Evolutionary conservation across 495 filamentous ascomycete species (phyloP), one percentile per base, ranked within the genome.

Genomic region (Stereocaulon alpinum): DNA sequence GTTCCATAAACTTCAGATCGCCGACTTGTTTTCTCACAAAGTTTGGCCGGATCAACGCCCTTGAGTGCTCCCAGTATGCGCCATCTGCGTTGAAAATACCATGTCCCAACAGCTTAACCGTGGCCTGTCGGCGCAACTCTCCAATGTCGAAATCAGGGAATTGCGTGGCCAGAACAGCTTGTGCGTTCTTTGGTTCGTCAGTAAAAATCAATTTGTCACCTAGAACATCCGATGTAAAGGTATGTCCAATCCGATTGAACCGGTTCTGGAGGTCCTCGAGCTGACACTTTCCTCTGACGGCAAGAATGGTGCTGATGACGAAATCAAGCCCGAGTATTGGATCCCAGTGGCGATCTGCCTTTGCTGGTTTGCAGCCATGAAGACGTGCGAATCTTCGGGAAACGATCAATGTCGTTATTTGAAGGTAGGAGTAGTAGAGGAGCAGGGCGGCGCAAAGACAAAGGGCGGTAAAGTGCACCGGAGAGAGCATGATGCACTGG

Each of bases 161-260:
- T 64, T 88, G 81, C 1, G 79, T 81, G 0, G 86, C 82, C 4
- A 90, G 73, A 30, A 91, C 72, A 14, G 86, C 80, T 69, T 89
- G 83, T 67, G 90, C 80, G 69, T 88, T 91, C 67, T 76, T 75
- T 0, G 24, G 22, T 10, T 49, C 20, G 22, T 70, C 67, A 0
- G 81, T 84, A 6, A 75, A 67, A 42, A 82, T 63, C 66, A 55
- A 27, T 6, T 17, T 42, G 3, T 43, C 52, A 41, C 37, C 18
- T 22, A 55, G 37, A 22, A 70, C 66, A 40, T 62, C 63, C 22
- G 69, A 32, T 3, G 68, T 71, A 27, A 55, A 58, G 17, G 64
- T 66, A 1, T 55, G 57, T 20, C 66, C 69, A 3, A 72, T 40
- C 34, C 61, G 49, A 30, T 65, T 59, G 60, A 72, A 69, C 48